A percentile compares a stretch with the other conserved stretches of the same genome.
Conservation (phyloP, 2,329 filamentous ascomycete species). For the Pseudogymnoascus sp. region DNA sequence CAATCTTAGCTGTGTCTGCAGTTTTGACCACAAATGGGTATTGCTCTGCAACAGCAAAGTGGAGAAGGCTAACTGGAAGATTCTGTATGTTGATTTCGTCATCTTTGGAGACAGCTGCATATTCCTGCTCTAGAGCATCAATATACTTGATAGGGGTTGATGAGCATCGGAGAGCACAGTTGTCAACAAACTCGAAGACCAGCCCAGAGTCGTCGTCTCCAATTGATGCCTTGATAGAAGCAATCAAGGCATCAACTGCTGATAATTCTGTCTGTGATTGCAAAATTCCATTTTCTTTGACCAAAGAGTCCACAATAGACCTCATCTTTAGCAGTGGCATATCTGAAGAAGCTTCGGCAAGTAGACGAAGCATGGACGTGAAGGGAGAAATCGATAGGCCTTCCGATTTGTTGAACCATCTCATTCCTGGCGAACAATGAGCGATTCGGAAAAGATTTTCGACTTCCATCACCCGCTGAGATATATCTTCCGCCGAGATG, state of each 20-base stretch:
- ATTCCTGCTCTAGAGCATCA: constrained; percentile 54
- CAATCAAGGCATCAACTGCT: constrained; percentile 42
- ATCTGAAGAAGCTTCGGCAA: constrained; percentile 41
- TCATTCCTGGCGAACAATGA: constrained; percentile 72
- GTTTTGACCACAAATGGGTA: constrained; percentile 59
- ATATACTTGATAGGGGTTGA: constrained; percentile 78
- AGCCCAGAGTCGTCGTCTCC: constrained; percentile 31
- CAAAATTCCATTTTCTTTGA: constrained; percentile 60
- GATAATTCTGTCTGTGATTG: constrained; percentile 37
- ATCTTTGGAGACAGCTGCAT: constrained; percentile 31
- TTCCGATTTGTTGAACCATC: constrained; percentile 77
- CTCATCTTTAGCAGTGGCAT: constrained; percentile 45
- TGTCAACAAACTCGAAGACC: constrained; percentile 70
- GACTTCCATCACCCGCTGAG: constrained; percentile 63
- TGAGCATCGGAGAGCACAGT: constrained; percentile 69
- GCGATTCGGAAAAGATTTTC: constrained; percentile 78
- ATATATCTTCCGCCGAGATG: constrained; percentile 38
- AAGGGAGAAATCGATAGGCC: constrained; percentile 61
- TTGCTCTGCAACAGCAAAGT: constrained; percentile 69
- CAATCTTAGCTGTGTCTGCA: constrained; percentile 36
- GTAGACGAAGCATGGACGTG: constrained; percentile 58
- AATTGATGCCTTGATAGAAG: constrained; percentile 27
- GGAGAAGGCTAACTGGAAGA: constrained; percentile 53
- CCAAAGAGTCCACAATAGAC: constrained; percentile 52
- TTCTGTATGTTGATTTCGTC: constrained; percentile 23